Evolutionary conservation across 306 rosid genomes (phyloP).

Genomic region (Hippophae tibetana): DNA sequence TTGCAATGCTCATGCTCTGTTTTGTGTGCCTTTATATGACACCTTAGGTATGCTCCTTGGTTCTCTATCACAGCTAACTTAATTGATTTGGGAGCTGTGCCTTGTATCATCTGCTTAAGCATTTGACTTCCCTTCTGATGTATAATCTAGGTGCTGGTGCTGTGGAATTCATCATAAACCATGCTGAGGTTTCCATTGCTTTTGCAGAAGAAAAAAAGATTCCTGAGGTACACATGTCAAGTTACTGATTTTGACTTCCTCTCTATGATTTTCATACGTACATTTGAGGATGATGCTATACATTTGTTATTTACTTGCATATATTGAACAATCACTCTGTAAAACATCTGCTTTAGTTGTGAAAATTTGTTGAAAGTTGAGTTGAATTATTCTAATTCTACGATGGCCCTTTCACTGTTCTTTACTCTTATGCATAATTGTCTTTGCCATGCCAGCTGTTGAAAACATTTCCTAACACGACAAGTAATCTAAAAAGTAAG

Average conservation of each 20-base stretch:
- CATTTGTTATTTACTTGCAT: no score
- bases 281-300: no score
- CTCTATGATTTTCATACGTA: not conserved
- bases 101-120: slow-evolving; percentile 6
- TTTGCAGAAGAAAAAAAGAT: slow-evolving; percentile 83
- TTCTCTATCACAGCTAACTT: slow-evolving; percentile 15
- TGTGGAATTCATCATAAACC: slow-evolving; percentile 72
- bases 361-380: not conserved
- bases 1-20: slow-evolving; percentile 90
- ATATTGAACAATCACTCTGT: not conserved
- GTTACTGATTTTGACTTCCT: not conserved
- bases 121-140: slow-evolving; percentile 21
- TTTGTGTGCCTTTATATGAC: slow-evolving; percentile 90
- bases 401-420: slow-evolving; percentile 2
- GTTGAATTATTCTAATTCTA: not conserved
- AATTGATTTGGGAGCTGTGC: not conserved
- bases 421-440: slow-evolving; percentile 16
- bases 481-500: slow-evolving; percentile 63
- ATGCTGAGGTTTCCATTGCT: slow-evolving; percentile 71
- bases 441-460: slow-evolving; percentile 48
- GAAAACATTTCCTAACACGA: slow-evolving; percentile 62
- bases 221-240: slow-evolving; percentile 48
- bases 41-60: slow-evolving; percentile 61
- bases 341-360: not conserved
- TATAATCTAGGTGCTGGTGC: slow-evolving; percentile 71